Conservation (phyloP, 2,329 filamentous ascomycete genomes). For the Pyrenophora seminiperda region DNA sequence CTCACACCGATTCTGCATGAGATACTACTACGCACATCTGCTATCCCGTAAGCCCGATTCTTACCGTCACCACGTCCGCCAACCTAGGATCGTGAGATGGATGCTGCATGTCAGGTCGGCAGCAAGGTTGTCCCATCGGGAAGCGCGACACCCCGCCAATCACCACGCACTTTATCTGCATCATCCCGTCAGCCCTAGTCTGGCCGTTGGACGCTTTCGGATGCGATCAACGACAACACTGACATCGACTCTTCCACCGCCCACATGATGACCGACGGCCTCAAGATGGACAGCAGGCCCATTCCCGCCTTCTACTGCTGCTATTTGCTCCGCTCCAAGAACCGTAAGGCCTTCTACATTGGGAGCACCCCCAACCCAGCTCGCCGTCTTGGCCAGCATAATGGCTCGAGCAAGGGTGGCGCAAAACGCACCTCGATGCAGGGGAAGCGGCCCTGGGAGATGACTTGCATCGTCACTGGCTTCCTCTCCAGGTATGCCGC, state of each 20-base stretch:
- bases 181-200: constrained; percentile 23
- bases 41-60: not conserved
- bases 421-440: constrained; percentile 74
- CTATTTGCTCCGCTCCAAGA: constrained; percentile 85
- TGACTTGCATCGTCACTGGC: constrained; percentile 82
- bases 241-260: constrained; percentile 2
- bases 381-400: constrained; percentile 86
- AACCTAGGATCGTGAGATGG: constrained; percentile 4
- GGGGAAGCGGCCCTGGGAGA: constrained; percentile 75
- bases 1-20: not conserved
- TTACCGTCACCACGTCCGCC: constrained; percentile 5
- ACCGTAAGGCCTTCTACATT: constrained; percentile 77
- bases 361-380: constrained; percentile 90
- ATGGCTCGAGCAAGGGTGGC: constrained; percentile 81
- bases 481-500: constrained; percentile 88
- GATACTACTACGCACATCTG: no score
- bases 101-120: constrained; percentile 23
- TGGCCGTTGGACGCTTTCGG: constrained; percentile 19
- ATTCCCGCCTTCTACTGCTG: constrained; percentile 93
- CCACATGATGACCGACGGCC: constrained; percentile 13
- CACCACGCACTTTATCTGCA: constrained; percentile 11
- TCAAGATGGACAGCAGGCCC: constrained; percentile 33
- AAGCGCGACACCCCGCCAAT: constrained; percentile 21
- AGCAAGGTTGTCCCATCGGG: constrained; percentile 27
- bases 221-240: constrained; percentile 22